These are phyloP conservation scores for Hirschioporus abietinus DNA, from an alignment of 768 basidiomycete genomes.

Conservation along the genomic window DNA sequence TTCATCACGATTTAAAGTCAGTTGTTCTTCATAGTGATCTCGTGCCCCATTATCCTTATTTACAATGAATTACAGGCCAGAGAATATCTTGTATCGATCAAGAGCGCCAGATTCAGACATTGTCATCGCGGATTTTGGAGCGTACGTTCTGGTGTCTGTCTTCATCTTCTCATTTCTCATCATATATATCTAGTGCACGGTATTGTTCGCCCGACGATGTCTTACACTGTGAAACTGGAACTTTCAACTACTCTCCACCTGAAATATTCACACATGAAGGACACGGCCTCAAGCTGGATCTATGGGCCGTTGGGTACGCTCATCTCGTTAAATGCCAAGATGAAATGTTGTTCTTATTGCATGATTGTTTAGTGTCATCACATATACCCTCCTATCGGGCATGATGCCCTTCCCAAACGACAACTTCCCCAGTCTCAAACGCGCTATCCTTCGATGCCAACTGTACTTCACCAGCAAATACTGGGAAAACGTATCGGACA, in stretches of 20 bases:
- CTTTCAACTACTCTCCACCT: background rate
- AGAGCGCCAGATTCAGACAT: constrained; percentile 28
- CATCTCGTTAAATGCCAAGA: background rate
- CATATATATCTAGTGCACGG: constrained; percentile 25
- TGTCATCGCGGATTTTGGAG: constrained; percentile 46
- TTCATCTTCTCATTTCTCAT: constrained; percentile 20
- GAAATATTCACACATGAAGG: constrained; percentile 27
- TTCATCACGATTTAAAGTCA: constrained; percentile 97
- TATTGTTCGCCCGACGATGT: constrained; percentile 34
- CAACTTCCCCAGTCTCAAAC: constrained; percentile 32
- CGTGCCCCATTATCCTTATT: background rate
- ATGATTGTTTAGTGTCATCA: constrained; percentile 31
- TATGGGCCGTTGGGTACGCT: constrained; percentile 42
- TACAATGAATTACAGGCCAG: constrained; percentile 24
- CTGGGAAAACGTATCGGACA: constrained; percentile 39
- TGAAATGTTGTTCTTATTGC: background rate
- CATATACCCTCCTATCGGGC: constrained; percentile 42
- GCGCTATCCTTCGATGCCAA: constrained; percentile 33
- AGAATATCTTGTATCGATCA: constrained; percentile 42
- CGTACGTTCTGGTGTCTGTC: constrained; percentile 28
- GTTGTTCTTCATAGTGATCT: constrained; percentile 23
- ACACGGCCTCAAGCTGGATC: constrained; percentile 40
- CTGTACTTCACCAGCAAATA: constrained; percentile 42
- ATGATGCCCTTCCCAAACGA: constrained; percentile 41
- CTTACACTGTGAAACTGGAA: background rate